phyloP scores from a whole-genome alignment of 176 grass and related monocot genomes.

The Aegilops umbellulata region DNA sequence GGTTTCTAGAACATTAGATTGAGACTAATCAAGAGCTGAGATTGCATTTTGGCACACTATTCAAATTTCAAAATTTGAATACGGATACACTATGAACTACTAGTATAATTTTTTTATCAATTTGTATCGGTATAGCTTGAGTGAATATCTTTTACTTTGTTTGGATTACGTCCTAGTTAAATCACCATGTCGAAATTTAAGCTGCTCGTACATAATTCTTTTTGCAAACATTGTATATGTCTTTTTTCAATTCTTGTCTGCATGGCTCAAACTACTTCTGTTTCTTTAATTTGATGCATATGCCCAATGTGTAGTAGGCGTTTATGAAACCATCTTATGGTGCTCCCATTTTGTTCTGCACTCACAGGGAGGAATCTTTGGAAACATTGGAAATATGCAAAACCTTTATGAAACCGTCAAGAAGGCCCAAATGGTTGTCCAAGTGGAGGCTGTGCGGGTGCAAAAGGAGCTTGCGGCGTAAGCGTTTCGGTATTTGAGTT shows the following conservation, averaged over 20 bases:
- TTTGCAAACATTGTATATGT: neutral
- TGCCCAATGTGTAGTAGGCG: neutral
- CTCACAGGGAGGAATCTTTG: slow-evolving; percentile 75
- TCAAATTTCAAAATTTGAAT: neutral
- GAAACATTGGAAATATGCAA: slow-evolving; percentile 99
- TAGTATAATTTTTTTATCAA: neutral
- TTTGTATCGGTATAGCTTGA: neutral
- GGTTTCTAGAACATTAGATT: neutral
- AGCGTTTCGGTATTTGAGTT: slow-evolving; percentile 34
- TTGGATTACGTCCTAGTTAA: neutral
- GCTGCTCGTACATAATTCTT: neutral
- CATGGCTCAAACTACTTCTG: neutral
- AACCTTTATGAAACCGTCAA: slow-evolving; percentile 97
- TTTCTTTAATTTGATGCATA: slow-evolving; percentile 24
- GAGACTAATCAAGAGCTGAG: neutral
- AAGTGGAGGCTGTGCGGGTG: slow-evolving; percentile 96
- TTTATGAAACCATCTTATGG: slow-evolving; percentile 13
- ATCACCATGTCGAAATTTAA: slow-evolving; percentile 2
- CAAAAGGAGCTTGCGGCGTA: slow-evolving; percentile 99
- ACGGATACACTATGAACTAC: neutral
- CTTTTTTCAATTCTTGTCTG: neutral
- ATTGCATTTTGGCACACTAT: neutral
- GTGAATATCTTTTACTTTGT: slow-evolving; percentile 9
- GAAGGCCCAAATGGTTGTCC: slow-evolving; percentile 99
- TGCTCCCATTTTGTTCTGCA: neutral